Conservation (phyloP, 1,284 basidiomycete species). For the Cystobasidium sp. region DNA sequence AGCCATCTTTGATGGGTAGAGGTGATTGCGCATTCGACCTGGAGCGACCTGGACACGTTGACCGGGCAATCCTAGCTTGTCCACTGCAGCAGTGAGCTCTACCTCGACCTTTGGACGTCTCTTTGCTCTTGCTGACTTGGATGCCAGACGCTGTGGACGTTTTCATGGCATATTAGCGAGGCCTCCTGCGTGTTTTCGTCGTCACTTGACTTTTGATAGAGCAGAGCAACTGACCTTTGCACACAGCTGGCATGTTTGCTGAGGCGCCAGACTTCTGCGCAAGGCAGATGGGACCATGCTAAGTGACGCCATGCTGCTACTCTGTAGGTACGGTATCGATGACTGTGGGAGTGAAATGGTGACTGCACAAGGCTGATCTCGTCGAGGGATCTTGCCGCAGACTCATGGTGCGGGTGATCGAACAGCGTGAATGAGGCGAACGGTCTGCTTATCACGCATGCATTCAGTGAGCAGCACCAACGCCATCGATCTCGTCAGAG, state of each 20-base stretch:
- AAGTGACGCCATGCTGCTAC: background rate
- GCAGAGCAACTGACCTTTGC: constrained; percentile 30
- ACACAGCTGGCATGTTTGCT: constrained; percentile 36
- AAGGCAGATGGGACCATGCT: constrained; percentile 1
- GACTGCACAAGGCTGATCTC: background rate
- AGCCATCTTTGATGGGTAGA: constrained; percentile 39
- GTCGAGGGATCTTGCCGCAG: too few relatives aligned
- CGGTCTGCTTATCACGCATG: too few relatives aligned
- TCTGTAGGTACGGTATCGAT: background rate
- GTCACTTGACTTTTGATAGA: background rate
- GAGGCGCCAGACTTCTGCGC: constrained; percentile 3
- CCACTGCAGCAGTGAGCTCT: constrained; percentile 30
- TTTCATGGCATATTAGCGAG: background rate
- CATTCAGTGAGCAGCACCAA: background rate
- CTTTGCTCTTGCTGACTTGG: constrained; percentile 37
- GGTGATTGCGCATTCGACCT: constrained; percentile 40
- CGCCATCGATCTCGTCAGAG: background rate
- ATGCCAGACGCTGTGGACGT: constrained; percentile 32
- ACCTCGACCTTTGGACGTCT: constrained; percentile 26
- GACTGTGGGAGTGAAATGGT: background rate
- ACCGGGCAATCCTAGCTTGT: constrained; percentile 3
- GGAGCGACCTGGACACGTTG: constrained; percentile 40
- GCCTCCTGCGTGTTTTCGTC: background rate
- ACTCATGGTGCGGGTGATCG: too few relatives aligned
- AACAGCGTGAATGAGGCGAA: too few relatives aligned